Evolutionary conservation across 1,284 basidiomycete species (phyloP), one percentile per base, ranked within the genome.

Genomic region (Heliocybe sulcata): DNA sequence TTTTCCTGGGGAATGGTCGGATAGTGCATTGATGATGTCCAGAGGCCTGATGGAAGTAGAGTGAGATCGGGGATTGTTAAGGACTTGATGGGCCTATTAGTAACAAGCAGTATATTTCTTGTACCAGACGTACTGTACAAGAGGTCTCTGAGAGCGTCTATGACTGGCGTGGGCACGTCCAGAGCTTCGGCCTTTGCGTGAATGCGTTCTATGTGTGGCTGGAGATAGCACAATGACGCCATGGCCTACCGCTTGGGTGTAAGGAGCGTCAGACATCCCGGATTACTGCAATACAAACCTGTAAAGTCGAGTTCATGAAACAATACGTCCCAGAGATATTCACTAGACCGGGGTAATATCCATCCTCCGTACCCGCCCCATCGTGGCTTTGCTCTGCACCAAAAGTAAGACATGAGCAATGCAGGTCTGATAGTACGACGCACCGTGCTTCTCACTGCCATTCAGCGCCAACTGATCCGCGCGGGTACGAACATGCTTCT

Each of bases 281-380:
- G 8, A 26, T 50, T 54, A 54, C 11, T 22, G 35, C 22, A 29
- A 26, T 52, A 64, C 76, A 59, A 59, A 90, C 92, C 81, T 95
- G 93, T 10, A 96, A 72, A 2, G 92, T 94, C 12, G 92, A 92
- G 67, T 97, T 94, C 84, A 96, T 90, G 73, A 95, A 97, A 66
- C 94, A 96, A 59, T 95, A 90, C 52, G 92, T 94, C 9, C 94
- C 93, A n/a, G 90, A 92, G 35, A 94, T 85, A 65, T 97, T 96
- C 63, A 94, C 87, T 55, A 96, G 83, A 1, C 92, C 94, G 3
- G 91, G 87, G 69, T 90, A 95, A 63, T 83, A 80, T 25, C 75
- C 75, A 20, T 75, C 76, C 49, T 67, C 76, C 50, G 63, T 64
- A 29, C 59, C 58, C 22, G 47, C n/a, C 12, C 8, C 14, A 25